A percentile compares a stretch with the other conserved stretches of the same genome.
These are phyloP conservation scores for Mycosphaerella arachidis DNA, from an alignment of 2,329 filamentous ascomycete genomes.

Conservation along the genomic window DNA sequence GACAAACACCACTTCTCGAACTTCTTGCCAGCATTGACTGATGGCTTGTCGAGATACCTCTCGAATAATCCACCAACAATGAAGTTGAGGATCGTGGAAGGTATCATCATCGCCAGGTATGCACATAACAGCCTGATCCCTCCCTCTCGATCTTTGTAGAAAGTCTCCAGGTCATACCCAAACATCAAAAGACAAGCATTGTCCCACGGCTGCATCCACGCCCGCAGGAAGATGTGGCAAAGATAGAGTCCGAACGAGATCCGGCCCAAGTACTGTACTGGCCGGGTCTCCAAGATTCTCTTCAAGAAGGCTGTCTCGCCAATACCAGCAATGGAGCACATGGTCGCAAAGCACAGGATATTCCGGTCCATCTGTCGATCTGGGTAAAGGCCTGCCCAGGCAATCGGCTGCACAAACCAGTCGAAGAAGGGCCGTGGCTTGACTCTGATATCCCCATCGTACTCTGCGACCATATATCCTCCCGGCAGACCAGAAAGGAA, in stretches of 20 bases:
- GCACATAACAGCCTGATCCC: conserved; percentile 2
- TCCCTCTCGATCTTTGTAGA: conserved; percentile 1
- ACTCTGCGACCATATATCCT: neutral
- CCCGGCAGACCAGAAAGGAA: conserved; percentile 9
- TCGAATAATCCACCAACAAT: conserved; percentile 13
- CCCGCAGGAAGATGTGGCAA: conserved; percentile 40
- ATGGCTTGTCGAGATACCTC: conserved; percentile 13
- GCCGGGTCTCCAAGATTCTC: conserved; percentile 45
- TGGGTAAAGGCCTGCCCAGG: conserved; percentile 5
- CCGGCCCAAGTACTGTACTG: conserved; percentile 56
- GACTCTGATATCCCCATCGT: neutral
- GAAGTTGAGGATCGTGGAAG: conserved; percentile 11
- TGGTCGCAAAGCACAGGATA: conserved; percentile 9
- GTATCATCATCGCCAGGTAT: conserved; percentile 11
- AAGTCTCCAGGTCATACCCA: conserved; percentile 1
- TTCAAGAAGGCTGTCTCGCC: conserved; percentile 34
- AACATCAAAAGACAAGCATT: neutral
- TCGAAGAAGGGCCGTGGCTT: conserved; percentile 8
- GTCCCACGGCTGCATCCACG: conserved; percentile 2
- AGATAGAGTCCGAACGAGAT: conserved; percentile 46
- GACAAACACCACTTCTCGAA: conserved; percentile 16
- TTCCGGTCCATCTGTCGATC: conserved; percentile 13
- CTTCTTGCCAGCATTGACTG: conserved; percentile 8
- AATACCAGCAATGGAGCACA: conserved; percentile 7
- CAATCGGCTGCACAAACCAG: conserved; percentile 8